Conservation (phyloP, 176 grass and related monocot species). For the Raddia distichophylla region DNA sequence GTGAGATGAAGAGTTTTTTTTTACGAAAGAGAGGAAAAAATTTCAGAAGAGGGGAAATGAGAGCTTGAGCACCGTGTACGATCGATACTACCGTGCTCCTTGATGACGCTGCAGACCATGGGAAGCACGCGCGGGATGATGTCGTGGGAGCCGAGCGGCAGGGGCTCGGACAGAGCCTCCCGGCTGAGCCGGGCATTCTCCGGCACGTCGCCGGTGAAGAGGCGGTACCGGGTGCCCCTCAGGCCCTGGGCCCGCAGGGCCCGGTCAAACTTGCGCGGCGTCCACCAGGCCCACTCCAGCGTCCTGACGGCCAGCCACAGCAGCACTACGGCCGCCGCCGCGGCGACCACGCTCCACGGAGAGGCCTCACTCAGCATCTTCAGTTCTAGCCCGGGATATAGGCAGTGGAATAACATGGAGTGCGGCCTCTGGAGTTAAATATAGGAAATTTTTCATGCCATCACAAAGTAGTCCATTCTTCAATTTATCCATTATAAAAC, state of each 20-base stretch:
- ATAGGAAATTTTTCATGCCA: too few relatives aligned
- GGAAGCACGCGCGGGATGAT: constrained; percentile 39
- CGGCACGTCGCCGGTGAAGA: constrained; percentile 49
- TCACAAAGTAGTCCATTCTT: too few relatives aligned
- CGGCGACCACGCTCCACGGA: constrained; percentile 35
- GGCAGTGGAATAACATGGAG: too few relatives aligned
- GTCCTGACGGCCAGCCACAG: constrained; percentile 38
- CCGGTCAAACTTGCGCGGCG: constrained; percentile 48
- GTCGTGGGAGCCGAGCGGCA: constrained; percentile 52
- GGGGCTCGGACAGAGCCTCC: constrained; percentile 42
- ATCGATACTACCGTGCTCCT: constrained; percentile 45
- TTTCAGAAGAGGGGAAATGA: too few relatives aligned
- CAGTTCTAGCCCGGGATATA: background rate
- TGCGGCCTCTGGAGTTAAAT: too few relatives aligned
- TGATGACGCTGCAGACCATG: constrained; percentile 10
- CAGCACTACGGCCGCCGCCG: constrained; percentile 21
- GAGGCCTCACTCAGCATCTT: constrained; percentile 14
- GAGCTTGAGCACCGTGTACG: too few relatives aligned
- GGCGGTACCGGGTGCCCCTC: constrained; percentile 47
- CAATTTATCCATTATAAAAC: too few relatives aligned
- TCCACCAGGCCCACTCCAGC: constrained; percentile 58
- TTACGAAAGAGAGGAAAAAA: too few relatives aligned
- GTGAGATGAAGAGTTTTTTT: too few relatives aligned
- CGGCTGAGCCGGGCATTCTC: constrained; percentile 38
- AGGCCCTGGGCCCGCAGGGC: constrained; percentile 50